These are phyloP conservation scores for Diutina siamensis DNA, from an alignment of 1,139 yeast species.

Conservation along the genomic window DNA sequence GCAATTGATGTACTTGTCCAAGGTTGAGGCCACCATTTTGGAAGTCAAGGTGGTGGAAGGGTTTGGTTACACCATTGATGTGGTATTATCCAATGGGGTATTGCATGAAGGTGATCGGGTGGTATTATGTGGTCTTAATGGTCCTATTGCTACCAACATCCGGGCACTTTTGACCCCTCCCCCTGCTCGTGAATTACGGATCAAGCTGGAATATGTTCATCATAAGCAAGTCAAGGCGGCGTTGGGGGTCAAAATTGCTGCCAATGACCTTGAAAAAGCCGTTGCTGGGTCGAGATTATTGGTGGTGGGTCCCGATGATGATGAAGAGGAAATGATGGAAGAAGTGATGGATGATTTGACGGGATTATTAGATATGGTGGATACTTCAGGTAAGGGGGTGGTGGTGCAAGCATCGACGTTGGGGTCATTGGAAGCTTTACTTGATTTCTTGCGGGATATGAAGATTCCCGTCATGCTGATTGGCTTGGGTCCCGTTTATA, in stretches of 20 bases:
- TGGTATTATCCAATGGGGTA: constrained; percentile 89
- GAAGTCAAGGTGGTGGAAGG: constrained; percentile 99
- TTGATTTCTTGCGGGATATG: constrained; percentile 96
- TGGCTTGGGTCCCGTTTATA: constrained; percentile 94
- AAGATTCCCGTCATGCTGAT: constrained; percentile 98
- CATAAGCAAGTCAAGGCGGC: constrained; percentile 98
- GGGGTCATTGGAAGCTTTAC: constrained; percentile 93
- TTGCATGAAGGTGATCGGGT: constrained; percentile 90
- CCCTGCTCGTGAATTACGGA: constrained; percentile 89
- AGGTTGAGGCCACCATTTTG: constrained; percentile 89
- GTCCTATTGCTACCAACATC: constrained; percentile 96
- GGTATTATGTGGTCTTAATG: constrained; percentile 94
- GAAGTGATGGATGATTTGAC: constrained; percentile 98
- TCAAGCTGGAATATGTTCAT: constrained; percentile 89
- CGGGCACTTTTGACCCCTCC: constrained; percentile 97
- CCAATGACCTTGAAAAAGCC: constrained; percentile 94
- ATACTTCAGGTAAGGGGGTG: constrained; percentile 90
- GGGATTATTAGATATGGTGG: constrained; percentile 88
- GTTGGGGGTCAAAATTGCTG: constrained; percentile 96
- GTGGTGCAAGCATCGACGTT: constrained; percentile 97
- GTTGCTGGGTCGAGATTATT: constrained; percentile 96
- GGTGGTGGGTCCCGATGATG: constrained; percentile 95
- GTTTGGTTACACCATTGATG: constrained; percentile 97
- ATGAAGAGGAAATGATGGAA: constrained; percentile 94
- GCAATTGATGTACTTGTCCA: constrained; percentile 91